Evolutionary conservation across 495 filamentous ascomycete genomes (phyloP).

Genomic region (Aspergillus campestris): DNA sequence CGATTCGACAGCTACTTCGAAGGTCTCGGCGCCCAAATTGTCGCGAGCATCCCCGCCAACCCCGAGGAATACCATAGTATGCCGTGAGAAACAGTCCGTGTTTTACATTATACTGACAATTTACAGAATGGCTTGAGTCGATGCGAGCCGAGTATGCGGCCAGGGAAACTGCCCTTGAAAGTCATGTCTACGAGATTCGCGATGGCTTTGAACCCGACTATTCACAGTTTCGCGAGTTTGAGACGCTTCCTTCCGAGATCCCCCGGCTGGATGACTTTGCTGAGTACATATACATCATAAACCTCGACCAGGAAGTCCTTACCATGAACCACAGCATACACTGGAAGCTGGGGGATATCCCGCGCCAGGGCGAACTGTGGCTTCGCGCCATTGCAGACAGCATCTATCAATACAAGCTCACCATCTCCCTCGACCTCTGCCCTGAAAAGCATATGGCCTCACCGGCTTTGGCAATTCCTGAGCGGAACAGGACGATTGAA

Average conservation of each 20-base stretch:
- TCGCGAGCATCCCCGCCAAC: slow-evolving; percentile 9
- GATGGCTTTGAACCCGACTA: slow-evolving; percentile 2
- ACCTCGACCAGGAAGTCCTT: slow-evolving; percentile 6
- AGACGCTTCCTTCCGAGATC: slow-evolving; percentile 4
- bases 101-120: background rate
- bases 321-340: slow-evolving; percentile 10
- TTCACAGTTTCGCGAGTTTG: background rate
- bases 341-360: slow-evolving; percentile 7
- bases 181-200: slow-evolving; percentile 2
- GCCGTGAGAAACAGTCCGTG: no score
- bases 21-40: slow-evolving; percentile 8
- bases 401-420: slow-evolving; percentile 4
- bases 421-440: slow-evolving; percentile 6
- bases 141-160: slow-evolving; percentile 3
- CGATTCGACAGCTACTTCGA: slow-evolving; percentile 17
- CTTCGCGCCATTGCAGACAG: slow-evolving; percentile 4
- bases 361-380: slow-evolving; percentile 4
- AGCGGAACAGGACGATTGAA: background rate
- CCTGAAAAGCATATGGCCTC: slow-evolving; percentile 5
- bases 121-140: background rate
- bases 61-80: slow-evolving; percentile 7
- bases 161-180: background rate
- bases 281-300: slow-evolving; percentile 6
- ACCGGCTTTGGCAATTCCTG: slow-evolving; percentile 2
- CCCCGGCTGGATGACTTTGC: slow-evolving; percentile 1